Base-by-base conservation (phyloP, 2,329 filamentous ascomycete genomes). In the Penicillium brevicompactum region DNA sequence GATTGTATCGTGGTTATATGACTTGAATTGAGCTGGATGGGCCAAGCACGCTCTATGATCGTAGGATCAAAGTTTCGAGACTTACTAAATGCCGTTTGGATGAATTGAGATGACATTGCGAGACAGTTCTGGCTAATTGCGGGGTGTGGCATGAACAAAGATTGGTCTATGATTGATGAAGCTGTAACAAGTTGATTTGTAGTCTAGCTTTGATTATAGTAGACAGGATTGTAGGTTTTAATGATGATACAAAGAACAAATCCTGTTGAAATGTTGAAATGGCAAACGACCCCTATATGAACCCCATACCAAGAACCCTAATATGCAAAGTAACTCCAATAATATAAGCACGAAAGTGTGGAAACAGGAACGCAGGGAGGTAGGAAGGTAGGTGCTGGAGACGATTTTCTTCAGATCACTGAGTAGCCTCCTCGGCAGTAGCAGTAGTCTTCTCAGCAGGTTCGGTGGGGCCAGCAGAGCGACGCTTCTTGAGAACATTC, bases 401-500 rank as follows among this genome's bases (percentile, higher is more conserved):
- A 21, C 32, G 30, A 34, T 16, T 44, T 42, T 46, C 32, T 51
- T 21, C n/a, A 41, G 49, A 49, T 71, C 57, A 74, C 40, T 63
- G 65, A 14, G 63, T 63, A 30, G 64, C 63, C 48, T 70, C 68
- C 30, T 66, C 68, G 14, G 61, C 46, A 2, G 51, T 56, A 54
- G 62, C 57, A 47, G 66, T 43, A 31, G 62, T 63, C 55, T 68
- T 62, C 10, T 69, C 65, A 22, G 59, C 57, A 16, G 66, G 65
- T 22, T 64, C 61, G 32, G 69, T 69, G 4, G 66, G 60, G 30
- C 63, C 59, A 18, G 63, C 66, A 46, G 67, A 60, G 24, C 71
- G 69, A 56, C 91, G 82, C 84, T 96, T 96, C 76, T 91, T 90
- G 57, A 99, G 78, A 18, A 99, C 93, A 67, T 99, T 99, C 82